These are phyloP conservation scores for Aspergillus proliferans DNA, from an alignment of 2,329 filamentous ascomycete genomes.

Conservation along the genomic window DNA sequence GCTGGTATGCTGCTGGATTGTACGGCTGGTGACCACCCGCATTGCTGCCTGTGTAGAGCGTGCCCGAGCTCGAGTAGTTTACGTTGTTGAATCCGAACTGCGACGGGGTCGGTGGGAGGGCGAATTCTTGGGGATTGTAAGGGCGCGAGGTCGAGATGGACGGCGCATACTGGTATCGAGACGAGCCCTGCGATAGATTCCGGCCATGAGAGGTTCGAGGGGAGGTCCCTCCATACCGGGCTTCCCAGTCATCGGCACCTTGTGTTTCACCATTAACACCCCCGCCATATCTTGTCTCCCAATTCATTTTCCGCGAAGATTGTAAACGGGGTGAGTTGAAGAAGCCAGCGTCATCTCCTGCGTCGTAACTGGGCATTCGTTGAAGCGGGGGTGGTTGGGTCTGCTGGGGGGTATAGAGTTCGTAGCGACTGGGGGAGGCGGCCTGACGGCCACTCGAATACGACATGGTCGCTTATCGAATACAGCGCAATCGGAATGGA, in stretches of 20 bases:
- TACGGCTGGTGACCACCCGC: constrained; percentile 39
- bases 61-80: constrained; percentile 41
- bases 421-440: constrained; percentile 28
- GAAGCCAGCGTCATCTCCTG: constrained; percentile 63
- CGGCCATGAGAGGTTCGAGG: constrained; percentile 32
- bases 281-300: constrained; percentile 26
- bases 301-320: constrained; percentile 29
- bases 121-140: constrained; percentile 61
- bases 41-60: constrained; percentile 19
- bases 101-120: constrained; percentile 40
- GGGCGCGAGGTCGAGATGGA: constrained; percentile 29
- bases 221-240: constrained; percentile 8
- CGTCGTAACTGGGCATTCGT: constrained; percentile 67
- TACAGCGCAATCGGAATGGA: no score
- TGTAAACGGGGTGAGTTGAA: constrained; percentile 28
- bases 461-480: no score
- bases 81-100: constrained; percentile 65
- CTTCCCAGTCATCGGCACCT: constrained; percentile 11
- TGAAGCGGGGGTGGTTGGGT: constrained; percentile 39
- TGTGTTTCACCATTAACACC: constrained; percentile 32
- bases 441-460: no score
- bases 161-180: constrained; percentile 40
- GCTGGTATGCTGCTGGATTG: constrained; percentile 46
- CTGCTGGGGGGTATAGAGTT: constrained; percentile 37
- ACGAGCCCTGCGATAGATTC: constrained; percentile 42